Evolutionary conservation across 2,329 filamentous ascomycete species (phyloP), one percentile per base, ranked within the genome.

Genomic region (Tolypocladium endophyticum): DNA sequence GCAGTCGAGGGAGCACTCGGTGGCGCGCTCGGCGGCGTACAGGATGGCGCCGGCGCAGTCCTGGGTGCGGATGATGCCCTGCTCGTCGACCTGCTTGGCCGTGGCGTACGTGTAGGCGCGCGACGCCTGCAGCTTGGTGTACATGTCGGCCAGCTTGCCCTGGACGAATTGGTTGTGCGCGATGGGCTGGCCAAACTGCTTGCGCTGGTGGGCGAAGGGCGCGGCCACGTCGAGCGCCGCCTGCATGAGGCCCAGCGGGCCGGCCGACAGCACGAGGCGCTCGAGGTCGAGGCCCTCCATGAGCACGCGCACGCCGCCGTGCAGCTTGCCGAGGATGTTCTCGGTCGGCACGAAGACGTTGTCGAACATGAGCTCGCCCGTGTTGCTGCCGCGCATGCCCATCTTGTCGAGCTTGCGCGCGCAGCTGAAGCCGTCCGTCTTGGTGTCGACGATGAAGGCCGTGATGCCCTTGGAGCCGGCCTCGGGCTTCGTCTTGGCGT

Each of bases 231-330:
- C 92, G 54, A 97, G 82, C 6, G 88, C 82, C 7, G 92, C 89
- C 79, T 96, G 91, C 94, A 99, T 99, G 63, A 97, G 85, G 45
- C 93, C 94, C 8, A 99, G 76, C 0, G 94, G 92, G 0, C 94
- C 94, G 23, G 93, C 90, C 67, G 88, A 92, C 56, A 99, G 84
- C 1, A 99, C 93, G 3, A 99, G 82, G 16, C 94, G 84, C 76
- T 99, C 94, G 39, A 99, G 84, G 71, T 99, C 94, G 4, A 99
- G 82, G 1, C 94, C 94, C 71, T 96, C 90, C 94, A 99, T 97
- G 39, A 99, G 80, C 4, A 99, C 93, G 63, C 85, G 86, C 33
- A 96, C 92, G 63, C 94, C 94, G 58, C 83, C 85, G 77, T 96
- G 89, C 60, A 96, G 70, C 45, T 83, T 74, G 36, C 94, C 94